A percentile compares a stretch with the other conserved stretches of the same genome.
Evolutionary conservation across 495 filamentous ascomycete genomes (phyloP).

Genomic region (Penicillium daleae): DNA sequence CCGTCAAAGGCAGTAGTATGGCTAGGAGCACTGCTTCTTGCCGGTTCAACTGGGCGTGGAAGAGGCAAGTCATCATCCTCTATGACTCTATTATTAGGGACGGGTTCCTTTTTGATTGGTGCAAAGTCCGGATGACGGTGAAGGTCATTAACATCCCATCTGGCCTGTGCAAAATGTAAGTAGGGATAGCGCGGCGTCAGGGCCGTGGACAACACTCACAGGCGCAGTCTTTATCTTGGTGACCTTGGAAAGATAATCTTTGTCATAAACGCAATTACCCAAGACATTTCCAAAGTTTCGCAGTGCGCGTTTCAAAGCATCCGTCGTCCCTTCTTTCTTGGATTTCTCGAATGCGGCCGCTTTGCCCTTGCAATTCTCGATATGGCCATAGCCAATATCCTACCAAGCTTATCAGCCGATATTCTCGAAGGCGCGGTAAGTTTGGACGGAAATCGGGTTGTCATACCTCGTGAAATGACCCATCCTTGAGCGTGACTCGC

Average conservation of each 20-base stretch:
- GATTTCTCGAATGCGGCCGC: conserved; percentile 95
- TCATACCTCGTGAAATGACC: conserved; percentile 82
- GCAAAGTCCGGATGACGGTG: conserved; percentile 78
- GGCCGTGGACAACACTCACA: conserved; percentile 35
- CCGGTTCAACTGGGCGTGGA: conserved; percentile 32
- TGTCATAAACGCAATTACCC: conserved; percentile 97
- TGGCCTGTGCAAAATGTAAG: conserved; percentile 45
- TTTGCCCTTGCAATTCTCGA: conserved; percentile 94
- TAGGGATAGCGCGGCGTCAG: background rate
- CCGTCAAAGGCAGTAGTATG: conserved; percentile 34
- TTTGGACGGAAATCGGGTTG: background rate
- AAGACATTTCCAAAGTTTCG: conserved; percentile 94
- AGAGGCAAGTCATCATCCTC: conserved; percentile 47
- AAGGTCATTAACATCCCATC: conserved; percentile 74
- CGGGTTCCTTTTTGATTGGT: conserved; percentile 62
- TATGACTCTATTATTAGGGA: conserved; percentile 37
- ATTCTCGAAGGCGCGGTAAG: background rate
- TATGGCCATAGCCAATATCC: conserved; percentile 94
- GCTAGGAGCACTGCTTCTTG: conserved; percentile 20
- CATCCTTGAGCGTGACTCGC: conserved; percentile 85
- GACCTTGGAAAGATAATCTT: conserved; percentile 83
- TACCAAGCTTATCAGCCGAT: conserved; percentile 22
- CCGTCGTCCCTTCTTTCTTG: conserved; percentile 96
- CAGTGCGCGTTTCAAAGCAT: conserved; percentile 86
- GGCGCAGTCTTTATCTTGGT: conserved; percentile 75